These are phyloP conservation scores for Mucor racemosus DNA, from an alignment of 371 early-diverging fungal genomes.

Conservation along the genomic window DNA sequence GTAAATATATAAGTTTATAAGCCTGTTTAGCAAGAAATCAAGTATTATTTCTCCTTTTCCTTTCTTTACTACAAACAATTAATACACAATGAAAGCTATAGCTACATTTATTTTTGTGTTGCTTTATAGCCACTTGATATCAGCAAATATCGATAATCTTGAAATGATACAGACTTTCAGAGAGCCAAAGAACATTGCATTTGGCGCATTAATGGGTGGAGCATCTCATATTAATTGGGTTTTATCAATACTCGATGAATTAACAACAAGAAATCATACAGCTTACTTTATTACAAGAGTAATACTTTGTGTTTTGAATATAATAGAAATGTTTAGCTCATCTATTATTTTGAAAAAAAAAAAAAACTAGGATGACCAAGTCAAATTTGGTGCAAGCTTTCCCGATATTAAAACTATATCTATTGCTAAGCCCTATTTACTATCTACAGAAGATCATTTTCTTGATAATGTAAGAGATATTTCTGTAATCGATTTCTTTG, in stretches of 20 bases:
- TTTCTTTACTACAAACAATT: not conserved
- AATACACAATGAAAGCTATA: not conserved
- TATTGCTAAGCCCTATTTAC: not conserved
- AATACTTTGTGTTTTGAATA: not conserved
- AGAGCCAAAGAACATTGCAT: conserved; percentile 19
- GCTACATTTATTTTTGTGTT: not conserved
- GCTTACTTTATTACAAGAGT: conserved; percentile 16
- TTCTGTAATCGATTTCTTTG: not conserved
- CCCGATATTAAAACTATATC: conserved; percentile 17
- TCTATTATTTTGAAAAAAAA: too few species aligned
- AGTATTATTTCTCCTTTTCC: not conserved
- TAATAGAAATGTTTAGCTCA: too few species aligned
- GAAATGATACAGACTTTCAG: conserved; percentile 6
- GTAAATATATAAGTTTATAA: not conserved
- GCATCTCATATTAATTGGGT: conserved; percentile 29
- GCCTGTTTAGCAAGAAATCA: not conserved
- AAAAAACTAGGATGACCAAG: conserved; percentile 16
- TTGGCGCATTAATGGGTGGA: conserved; percentile 19
- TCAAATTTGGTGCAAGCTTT: conserved; percentile 22
- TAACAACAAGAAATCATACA: conserved; percentile 22
- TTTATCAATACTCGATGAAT: conserved; percentile 18
- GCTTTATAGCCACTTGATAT: not conserved
- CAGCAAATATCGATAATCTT: not conserved
- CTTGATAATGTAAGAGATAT: not conserved
- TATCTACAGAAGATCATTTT: not conserved